These are phyloP conservation scores for Curvularia eragrostidis DNA, from an alignment of 2,329 filamentous ascomycete genomes.

Conservation along the genomic window DNA sequence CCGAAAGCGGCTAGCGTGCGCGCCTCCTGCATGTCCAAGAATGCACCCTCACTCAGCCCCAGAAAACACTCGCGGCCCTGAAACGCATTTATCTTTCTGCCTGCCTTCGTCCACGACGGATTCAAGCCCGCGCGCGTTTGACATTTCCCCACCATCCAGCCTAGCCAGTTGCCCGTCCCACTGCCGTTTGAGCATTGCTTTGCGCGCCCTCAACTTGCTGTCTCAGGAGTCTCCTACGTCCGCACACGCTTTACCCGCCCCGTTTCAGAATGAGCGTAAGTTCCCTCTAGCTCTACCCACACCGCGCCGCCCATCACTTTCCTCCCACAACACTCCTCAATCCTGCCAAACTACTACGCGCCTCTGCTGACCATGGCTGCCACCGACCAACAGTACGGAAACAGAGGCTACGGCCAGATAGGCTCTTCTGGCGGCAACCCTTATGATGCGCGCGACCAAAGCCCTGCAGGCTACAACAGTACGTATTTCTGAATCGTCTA, in stretches of 20 bases:
- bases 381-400: constrained; percentile 49
- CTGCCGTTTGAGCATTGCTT: constrained; percentile 17
- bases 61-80: constrained; percentile 16
- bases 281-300: constrained; percentile 22
- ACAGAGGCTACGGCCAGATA: constrained; percentile 50
- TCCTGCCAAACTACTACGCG: constrained; percentile 7
- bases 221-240: constrained; percentile 46
- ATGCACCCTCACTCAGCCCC: constrained; percentile 25
- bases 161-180: background rate
- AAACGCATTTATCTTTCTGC: constrained; percentile 25
- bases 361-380: constrained; percentile 27
- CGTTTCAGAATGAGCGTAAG: constrained; percentile 52
- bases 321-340: constrained; percentile 15
- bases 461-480: constrained; percentile 58
- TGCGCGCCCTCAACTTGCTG: constrained; percentile 28
- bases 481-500: constrained; percentile 40
- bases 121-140: constrained; percentile 15
- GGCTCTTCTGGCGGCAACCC: constrained; percentile 53
- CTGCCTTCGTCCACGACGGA: constrained; percentile 18
- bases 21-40: constrained; percentile 13
- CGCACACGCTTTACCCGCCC: constrained; percentile 41
- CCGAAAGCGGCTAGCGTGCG: constrained; percentile 20
- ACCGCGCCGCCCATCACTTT: constrained; percentile 14
- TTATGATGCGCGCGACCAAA: constrained; percentile 51
- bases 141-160: constrained; percentile 8